Evolutionary conservation across 2,329 filamentous ascomycete species (phyloP).

Genomic region (Phaeophleospora eucalypticola): DNA sequence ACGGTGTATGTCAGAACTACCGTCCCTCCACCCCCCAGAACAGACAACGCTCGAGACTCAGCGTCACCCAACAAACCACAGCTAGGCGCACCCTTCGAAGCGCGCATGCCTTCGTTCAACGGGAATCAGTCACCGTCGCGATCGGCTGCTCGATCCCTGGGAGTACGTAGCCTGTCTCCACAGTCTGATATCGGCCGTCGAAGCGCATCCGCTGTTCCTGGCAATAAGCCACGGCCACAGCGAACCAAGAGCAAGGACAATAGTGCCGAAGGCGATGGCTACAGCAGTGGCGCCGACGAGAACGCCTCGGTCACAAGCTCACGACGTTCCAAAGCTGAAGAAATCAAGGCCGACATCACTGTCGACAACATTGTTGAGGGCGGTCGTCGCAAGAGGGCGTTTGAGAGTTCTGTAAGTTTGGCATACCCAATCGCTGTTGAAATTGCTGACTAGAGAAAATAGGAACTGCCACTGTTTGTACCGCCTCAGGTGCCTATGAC

Average conservation of each 20-base stretch:
- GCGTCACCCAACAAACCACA: conserved; percentile 52
- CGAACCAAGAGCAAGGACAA: conserved; percentile 51
- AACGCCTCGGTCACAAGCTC: conserved; percentile 67
- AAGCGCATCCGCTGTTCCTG: conserved; percentile 72
- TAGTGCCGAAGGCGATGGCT: conserved; percentile 62
- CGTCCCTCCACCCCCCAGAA: conserved; percentile 19
- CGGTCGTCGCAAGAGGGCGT: conserved; percentile 85
- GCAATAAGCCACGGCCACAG: conserved; percentile 53
- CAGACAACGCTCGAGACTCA: conserved; percentile 26
- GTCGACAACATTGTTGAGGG: conserved; percentile 98
- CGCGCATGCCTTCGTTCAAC: conserved; percentile 57
- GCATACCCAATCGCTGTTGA: background rate
- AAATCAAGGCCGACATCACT: conserved; percentile 94
- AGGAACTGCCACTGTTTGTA: conserved; percentile 95
- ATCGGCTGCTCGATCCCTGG: conserved; percentile 65
- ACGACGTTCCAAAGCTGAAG: conserved; percentile 72
- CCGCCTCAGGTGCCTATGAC: conserved; percentile 90
- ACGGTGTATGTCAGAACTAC: conserved; percentile 74
- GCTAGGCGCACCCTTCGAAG: conserved; percentile 61
- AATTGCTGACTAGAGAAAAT: conserved; percentile 8
- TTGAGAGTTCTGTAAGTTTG: conserved; percentile 92
- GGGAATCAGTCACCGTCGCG: conserved; percentile 61
- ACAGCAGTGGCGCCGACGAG: conserved; percentile 83
- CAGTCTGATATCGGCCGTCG: conserved; percentile 64
- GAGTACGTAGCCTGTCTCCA: conserved; percentile 75